phyloP scores from a whole-genome alignment of 2,329 filamentous ascomycete species.

The Metarhizium anisopliae region DNA sequence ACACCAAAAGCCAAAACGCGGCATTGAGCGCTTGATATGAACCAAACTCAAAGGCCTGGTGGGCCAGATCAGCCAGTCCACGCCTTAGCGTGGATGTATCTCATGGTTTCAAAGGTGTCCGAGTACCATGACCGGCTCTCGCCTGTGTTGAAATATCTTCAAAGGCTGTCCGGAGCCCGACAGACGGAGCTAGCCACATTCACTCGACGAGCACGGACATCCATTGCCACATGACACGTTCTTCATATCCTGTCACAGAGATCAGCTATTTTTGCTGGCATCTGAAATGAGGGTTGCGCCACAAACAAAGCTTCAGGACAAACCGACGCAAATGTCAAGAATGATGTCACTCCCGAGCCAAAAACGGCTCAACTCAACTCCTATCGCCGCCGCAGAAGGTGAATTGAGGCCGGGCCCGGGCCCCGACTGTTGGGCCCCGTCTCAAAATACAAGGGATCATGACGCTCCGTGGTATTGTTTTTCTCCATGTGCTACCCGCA shows the following conservation, averaged over 20 bases:
- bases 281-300: background rate
- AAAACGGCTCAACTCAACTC: background rate
- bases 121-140: background rate
- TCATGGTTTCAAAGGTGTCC: background rate
- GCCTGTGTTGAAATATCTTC: background rate
- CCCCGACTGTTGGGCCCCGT: too few species aligned
- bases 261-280: background rate
- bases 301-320: background rate
- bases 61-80: background rate
- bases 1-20: background rate
- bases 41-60: background rate
- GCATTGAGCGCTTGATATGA: background rate
- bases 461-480: too few species aligned
- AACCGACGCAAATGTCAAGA: background rate
- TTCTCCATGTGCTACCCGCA: too few species aligned
- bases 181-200: background rate
- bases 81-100: background rate
- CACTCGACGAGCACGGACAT: too few species aligned
- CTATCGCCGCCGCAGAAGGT: too few species aligned
- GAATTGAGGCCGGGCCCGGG: too few species aligned
- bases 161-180: background rate
- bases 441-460: background rate
- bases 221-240: background rate
- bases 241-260: background rate
- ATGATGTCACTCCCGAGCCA: background rate